These are phyloP conservation scores for Verbena officinalis DNA, from an alignment of 257 asterid genomes.

Conservation along the genomic window DNA sequence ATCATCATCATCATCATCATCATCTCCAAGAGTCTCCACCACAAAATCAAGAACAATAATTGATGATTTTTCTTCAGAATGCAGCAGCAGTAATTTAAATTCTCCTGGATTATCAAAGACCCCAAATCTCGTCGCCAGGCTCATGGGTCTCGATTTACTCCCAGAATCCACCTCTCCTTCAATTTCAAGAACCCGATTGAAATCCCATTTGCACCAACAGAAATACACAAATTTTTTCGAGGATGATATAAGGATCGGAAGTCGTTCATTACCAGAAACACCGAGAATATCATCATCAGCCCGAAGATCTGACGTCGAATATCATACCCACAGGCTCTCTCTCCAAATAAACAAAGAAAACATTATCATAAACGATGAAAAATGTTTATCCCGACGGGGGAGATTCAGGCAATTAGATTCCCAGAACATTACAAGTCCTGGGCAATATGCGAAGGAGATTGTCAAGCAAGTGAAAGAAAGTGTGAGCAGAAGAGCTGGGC, in stretches of 20 bases:
- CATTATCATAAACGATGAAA: conserved; percentile 31
- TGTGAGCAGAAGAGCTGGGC: conserved; percentile 55
- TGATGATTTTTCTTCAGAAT: conserved; percentile 45
- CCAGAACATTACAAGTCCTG: conserved; percentile 38
- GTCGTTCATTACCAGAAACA: conserved; percentile 72
- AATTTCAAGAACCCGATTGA: conserved; percentile 21
- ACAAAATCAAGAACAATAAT: conserved; percentile 33
- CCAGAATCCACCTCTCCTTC: conserved; percentile 61
- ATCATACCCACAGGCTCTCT: conserved; percentile 49
- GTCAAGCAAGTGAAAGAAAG: conserved; percentile 61
- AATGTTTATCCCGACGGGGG: conserved; percentile 28
- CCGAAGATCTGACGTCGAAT: conserved; percentile 68
- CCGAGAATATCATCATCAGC: conserved; percentile 62
- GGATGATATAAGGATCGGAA: conserved; percentile 35
- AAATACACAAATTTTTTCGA: too few species aligned
- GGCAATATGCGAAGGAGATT: conserved; percentile 51
- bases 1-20: too few species aligned
- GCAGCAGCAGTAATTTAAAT: conserved; percentile 40
- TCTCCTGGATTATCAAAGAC: conserved; percentile 61
- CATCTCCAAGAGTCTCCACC: conserved; percentile 49
- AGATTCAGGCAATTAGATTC: conserved; percentile 12
- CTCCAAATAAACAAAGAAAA: conserved; percentile 69
- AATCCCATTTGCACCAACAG: conserved; percentile 27
- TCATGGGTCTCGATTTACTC: conserved; percentile 84
- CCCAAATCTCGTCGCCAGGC: conserved; percentile 77